Conservation (phyloP, 192 early-diverging fungal genomes). For the Linnemannia elongata region DNA sequence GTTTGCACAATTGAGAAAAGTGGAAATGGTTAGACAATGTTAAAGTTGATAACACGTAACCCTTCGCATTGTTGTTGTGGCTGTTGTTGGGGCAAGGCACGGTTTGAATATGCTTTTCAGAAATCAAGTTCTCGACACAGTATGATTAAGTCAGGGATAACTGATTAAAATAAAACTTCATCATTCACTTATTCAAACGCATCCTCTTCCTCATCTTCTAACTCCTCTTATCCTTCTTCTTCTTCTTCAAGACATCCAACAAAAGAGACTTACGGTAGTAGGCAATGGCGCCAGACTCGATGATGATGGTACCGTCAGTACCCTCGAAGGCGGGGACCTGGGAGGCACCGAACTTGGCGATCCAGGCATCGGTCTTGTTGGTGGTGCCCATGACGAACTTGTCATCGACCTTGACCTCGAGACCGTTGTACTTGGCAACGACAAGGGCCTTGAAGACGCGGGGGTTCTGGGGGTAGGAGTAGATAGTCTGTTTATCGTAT, state of each 20-base stretch:
- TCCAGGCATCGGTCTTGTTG: constrained; percentile 86
- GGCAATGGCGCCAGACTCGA: constrained; percentile 92
- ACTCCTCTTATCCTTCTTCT: neutral
- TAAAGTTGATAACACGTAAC: neutral
- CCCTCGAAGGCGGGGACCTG: constrained; percentile 93
- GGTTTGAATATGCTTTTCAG: constrained; percentile 32
- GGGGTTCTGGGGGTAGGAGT: constrained; percentile 78
- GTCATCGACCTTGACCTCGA: constrained; percentile 76
- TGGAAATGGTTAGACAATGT: neutral
- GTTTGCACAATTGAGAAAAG: neutral
- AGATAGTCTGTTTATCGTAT: constrained; percentile 60
- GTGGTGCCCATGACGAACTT: constrained; percentile 75
- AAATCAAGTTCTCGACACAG: constrained; percentile 58
- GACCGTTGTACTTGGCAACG: constrained; percentile 82
- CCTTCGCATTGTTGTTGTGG: neutral
- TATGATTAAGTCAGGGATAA: constrained; percentile 66
- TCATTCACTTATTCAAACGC: constrained; percentile 34
- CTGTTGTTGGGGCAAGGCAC: neutral
- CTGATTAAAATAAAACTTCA: constrained; percentile 62
- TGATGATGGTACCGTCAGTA: constrained; percentile 78
- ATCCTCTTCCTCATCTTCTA: neutral
- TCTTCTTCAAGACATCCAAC: neutral
- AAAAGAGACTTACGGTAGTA: constrained; percentile 80
- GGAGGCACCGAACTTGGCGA: constrained; percentile 92
- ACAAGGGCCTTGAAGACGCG: constrained; percentile 74